Conservation (phyloP, 768 basidiomycete species). For the Phylloporus scabripes region DNA sequence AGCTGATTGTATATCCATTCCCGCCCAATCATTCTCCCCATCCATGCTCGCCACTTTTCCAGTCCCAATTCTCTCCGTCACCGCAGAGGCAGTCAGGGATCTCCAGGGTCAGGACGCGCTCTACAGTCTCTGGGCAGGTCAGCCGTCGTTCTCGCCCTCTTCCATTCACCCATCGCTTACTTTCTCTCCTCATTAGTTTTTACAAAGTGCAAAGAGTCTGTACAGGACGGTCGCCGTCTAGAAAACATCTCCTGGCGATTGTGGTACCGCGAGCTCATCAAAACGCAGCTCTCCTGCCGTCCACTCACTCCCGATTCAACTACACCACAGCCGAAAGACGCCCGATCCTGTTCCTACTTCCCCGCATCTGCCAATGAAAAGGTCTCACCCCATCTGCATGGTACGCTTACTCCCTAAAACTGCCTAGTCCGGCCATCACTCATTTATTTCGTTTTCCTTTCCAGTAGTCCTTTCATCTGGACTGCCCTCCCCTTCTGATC, state of each 20-base stretch:
- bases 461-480: slow-evolving; percentile 21
- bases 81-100: slow-evolving; percentile 59
- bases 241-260: slow-evolving; percentile 89
- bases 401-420: slow-evolving; percentile 16
- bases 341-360: slow-evolving; percentile 26
- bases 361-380: slow-evolving; percentile 17
- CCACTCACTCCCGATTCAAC: slow-evolving; percentile 27
- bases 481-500: slow-evolving; percentile 27
- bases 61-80: slow-evolving; percentile 61
- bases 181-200: slow-evolving; percentile 50
- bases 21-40: slow-evolving; percentile 1
- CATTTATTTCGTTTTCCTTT: slow-evolving; percentile 14
- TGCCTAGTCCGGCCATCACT: slow-evolving; percentile 9
- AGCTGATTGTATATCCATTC: slow-evolving; percentile 17
- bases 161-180: slow-evolving; percentile 6
- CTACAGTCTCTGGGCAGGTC: slow-evolving; percentile 63
- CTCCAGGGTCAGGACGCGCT: slow-evolving; percentile 66
- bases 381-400: slow-evolving; percentile 7
- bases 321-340: slow-evolving; percentile 13
- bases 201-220: slow-evolving; percentile 72
- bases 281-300: slow-evolving; percentile 25
- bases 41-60: slow-evolving; percentile 50
- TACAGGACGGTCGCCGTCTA: slow-evolving; percentile 74
- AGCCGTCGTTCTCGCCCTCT: slow-evolving; percentile 14
- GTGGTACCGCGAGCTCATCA: slow-evolving; percentile 63